Evolutionary conservation across 164 flowering plant genomes (phyloP).

Genomic region (Vitis vinifera): DNA sequence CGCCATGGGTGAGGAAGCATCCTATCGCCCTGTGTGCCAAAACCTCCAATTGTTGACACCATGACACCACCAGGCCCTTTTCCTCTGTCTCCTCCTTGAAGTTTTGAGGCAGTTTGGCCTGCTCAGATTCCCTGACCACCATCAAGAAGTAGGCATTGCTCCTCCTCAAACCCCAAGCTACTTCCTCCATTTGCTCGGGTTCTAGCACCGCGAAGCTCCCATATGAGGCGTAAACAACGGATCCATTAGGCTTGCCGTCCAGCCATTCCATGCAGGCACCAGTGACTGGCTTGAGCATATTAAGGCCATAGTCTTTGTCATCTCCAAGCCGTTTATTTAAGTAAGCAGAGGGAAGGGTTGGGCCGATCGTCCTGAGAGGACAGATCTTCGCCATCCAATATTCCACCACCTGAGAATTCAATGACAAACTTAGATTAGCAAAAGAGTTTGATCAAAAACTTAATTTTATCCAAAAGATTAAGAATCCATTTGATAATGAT

Average conservation of each 20-base stretch:
- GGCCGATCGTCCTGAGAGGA: constrained; percentile 29
- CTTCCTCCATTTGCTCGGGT: constrained; percentile 11
- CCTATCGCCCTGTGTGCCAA: not conserved
- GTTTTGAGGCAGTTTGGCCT: not conserved
- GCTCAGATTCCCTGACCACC: constrained; percentile 2
- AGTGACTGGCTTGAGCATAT: not conserved
- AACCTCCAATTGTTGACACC: constrained; percentile 7
- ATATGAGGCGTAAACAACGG: constrained; percentile 6
- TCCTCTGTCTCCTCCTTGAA: not conserved
- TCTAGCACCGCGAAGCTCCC: not conserved
- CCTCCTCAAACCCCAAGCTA: constrained; percentile 1
- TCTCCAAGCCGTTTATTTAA: constrained; percentile 21
- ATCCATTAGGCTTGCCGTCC: not conserved
- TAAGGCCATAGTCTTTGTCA: constrained; percentile 6
- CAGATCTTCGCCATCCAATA: constrained; percentile 24
- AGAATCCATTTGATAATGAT: no score
- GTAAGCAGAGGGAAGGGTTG: constrained; percentile 30
- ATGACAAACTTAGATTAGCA: no score
- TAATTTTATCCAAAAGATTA: no score
- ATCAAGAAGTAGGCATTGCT: constrained; percentile 1
- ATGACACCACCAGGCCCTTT: not conserved
- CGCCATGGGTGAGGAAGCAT: not conserved
- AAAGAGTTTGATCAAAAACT: no score
- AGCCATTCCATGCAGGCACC: constrained; percentile 8
- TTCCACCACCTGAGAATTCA: constrained; percentile 17